These are phyloP conservation scores for Henckelia pumila DNA, from an alignment of 257 asterid species.

Conservation along the genomic window DNA sequence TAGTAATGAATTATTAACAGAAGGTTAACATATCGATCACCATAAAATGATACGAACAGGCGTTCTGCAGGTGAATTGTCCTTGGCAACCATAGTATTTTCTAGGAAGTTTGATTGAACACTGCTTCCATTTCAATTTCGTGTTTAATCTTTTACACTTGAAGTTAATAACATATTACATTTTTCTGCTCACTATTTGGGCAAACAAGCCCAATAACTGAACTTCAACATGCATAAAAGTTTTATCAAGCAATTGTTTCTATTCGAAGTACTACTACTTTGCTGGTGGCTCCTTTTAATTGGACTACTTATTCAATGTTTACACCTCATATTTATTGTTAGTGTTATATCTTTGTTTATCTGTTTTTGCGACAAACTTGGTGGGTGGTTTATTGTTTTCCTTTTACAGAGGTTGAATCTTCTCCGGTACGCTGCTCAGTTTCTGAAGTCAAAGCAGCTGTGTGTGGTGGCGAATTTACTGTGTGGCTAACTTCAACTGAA, in stretches of 20 bases:
- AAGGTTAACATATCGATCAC: neutral
- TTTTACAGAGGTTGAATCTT: conserved; percentile 65
- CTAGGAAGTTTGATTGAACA: neutral
- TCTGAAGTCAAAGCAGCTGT: conserved; percentile 58
- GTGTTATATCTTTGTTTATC: conserved; percentile 4
- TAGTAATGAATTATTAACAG: neutral
- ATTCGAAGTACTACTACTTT: neutral
- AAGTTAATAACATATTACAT: too few species aligned
- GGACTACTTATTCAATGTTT: neutral
- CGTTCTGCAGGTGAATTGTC: neutral
- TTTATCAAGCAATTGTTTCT: neutral
- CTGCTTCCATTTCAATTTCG: neutral
- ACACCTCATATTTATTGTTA: neutral
- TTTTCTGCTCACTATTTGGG: neutral
- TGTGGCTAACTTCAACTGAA: conserved; percentile 83
- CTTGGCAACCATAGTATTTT: neutral
- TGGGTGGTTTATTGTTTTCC: conserved; percentile 21
- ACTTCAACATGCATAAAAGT: neutral
- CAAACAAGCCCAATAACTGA: neutral
- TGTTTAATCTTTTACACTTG: neutral
- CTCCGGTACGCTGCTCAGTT: conserved; percentile 74
- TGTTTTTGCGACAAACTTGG: conserved; percentile 3
- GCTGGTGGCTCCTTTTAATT: conserved; percentile 6
- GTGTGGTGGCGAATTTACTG: conserved; percentile 95
- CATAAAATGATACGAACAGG: neutral